Evolutionary conservation across 2,329 filamentous ascomycete genomes (phyloP).

Genomic region (Parastagonospora nodorum): DNA sequence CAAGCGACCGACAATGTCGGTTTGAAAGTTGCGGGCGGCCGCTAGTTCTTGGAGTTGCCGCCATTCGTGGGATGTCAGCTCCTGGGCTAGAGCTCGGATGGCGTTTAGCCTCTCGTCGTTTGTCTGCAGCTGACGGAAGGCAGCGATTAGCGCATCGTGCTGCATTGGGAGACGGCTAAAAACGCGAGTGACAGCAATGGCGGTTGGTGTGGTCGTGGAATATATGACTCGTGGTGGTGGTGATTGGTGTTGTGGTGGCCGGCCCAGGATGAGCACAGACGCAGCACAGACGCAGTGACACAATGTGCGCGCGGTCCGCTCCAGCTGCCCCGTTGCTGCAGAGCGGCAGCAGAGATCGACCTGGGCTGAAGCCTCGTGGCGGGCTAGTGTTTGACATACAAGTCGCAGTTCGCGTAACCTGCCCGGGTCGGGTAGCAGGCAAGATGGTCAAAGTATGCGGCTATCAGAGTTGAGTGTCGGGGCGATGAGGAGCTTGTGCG

Average conservation of each 20-base stretch:
- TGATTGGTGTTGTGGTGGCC: neutral
- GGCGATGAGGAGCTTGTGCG: too few species aligned
- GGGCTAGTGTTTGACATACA: too few species aligned
- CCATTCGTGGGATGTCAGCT: slow-evolving; percentile 41
- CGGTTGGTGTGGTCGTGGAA: slow-evolving; percentile 1
- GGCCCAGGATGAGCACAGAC: neutral
- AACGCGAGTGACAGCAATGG: neutral
- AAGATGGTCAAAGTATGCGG: too few species aligned
- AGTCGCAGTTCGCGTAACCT: too few species aligned
- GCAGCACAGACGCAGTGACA: neutral
- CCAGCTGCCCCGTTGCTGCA: neutral
- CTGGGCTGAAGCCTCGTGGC: too few species aligned
- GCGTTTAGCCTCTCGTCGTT: slow-evolving; percentile 22
- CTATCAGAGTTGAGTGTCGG: too few species aligned
- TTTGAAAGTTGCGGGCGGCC: slow-evolving; percentile 28
- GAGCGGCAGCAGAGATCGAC: too few species aligned
- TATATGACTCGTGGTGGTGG: neutral
- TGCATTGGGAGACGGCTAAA: slow-evolving; percentile 3
- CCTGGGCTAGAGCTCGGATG: slow-evolving; percentile 27
- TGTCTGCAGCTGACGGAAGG: slow-evolving; percentile 22
- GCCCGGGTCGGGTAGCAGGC: too few species aligned
- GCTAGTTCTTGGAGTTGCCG: slow-evolving; percentile 24
- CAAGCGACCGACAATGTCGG: slow-evolving; percentile 43
- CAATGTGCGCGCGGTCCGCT: neutral
- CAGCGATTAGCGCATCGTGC: slow-evolving; percentile 11